Evolutionary conservation across 2,329 filamentous ascomycete genomes (phyloP).

Genomic region (Aureobasidium namibiae): DNA sequence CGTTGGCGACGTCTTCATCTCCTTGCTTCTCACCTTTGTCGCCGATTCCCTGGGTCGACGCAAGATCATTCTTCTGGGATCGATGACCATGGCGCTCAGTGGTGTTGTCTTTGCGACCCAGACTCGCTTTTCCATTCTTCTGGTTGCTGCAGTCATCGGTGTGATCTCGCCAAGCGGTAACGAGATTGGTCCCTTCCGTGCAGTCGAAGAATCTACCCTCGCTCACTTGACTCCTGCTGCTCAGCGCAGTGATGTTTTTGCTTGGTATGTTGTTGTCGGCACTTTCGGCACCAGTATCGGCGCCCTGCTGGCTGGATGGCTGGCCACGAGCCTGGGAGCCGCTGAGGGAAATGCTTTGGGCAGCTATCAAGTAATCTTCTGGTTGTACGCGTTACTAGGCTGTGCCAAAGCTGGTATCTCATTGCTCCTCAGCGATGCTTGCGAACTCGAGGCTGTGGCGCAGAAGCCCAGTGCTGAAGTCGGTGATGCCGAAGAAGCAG

Average conservation of each 20-base stretch:
- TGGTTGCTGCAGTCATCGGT: constrained; percentile 25
- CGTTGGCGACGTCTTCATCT: constrained; percentile 25
- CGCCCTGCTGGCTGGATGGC: constrained; percentile 28
- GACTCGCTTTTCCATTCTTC: constrained; percentile 23
- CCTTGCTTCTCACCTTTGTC: constrained; percentile 23
- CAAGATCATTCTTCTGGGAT: constrained; percentile 22
- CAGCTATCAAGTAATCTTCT: constrained; percentile 35
- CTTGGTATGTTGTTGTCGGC: constrained; percentile 24
- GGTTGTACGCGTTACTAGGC: constrained; percentile 35
- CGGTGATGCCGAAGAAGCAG: constrained; percentile 18
- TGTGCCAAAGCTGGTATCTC: constrained; percentile 31
- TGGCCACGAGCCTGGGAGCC: constrained; percentile 27
- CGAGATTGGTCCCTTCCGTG: constrained; percentile 29
- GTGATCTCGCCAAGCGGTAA: constrained; percentile 28
- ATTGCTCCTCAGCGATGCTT: constrained; percentile 30
- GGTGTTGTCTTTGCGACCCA: constrained; percentile 23
- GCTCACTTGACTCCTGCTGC: constrained; percentile 23
- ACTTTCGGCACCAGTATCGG: constrained; percentile 23
- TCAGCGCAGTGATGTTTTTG: constrained; percentile 23
- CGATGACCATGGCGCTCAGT: constrained; percentile 22
- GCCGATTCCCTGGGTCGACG: constrained; percentile 25
- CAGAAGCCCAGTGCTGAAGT: constrained; percentile 21
- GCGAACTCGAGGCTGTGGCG: constrained; percentile 25
- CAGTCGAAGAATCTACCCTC: constrained; percentile 27
- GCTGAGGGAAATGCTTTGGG: constrained; percentile 30